Base-by-base conservation (phyloP, 306 rosid species). In the Cyclanthera cordifolia region DNA sequence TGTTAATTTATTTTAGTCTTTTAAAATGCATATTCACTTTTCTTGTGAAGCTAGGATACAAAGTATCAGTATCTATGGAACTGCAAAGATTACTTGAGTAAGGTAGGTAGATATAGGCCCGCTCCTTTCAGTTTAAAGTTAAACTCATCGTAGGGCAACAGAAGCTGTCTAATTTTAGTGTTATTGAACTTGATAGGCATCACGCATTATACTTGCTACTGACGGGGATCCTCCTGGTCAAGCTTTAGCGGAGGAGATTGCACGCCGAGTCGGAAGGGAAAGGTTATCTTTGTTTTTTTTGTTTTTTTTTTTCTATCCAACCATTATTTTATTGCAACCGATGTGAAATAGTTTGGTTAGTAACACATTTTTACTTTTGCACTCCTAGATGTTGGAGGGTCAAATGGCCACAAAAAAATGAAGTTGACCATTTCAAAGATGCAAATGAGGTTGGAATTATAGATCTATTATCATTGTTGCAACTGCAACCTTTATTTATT, bases 171-270 rank as follows among this genome's bases (percentile, higher is more conserved):
- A 28, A 39, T 17, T 53, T 80, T 56, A 28, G 53, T 72, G 53
- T 27, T 72, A 11, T 67, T 66, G 34, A 47, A 78, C 67, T 73
- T 79, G 64, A 70, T 55, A 93, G 99, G 95, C 95, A 75, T 87
- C 94, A 12, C 94, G 99, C 4, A 80, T 93, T 48, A 74, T 93
- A 75, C 86, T 93, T 73, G 96, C 99, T 72, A 93, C 99, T 76
- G 99, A 93, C 73, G 99, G 88, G 61, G 99, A 93, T 79, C 53
- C 11, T 54, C 96, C 99, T 64, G 99, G 96, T 82, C 99, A 93
- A 82, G 96, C 99, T 73, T 82, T 93, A 79, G 94, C 96, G 65
- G 99, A 93, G 77, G 99, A 90, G 88, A 91, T 93, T 79, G 99
- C 99, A 68, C 95, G 99, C 39, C 96, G 96, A 66, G 82, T 93